Conservation (phyloP, 2,329 filamentous ascomycete species). For the Diplodia sapinea region DNA sequence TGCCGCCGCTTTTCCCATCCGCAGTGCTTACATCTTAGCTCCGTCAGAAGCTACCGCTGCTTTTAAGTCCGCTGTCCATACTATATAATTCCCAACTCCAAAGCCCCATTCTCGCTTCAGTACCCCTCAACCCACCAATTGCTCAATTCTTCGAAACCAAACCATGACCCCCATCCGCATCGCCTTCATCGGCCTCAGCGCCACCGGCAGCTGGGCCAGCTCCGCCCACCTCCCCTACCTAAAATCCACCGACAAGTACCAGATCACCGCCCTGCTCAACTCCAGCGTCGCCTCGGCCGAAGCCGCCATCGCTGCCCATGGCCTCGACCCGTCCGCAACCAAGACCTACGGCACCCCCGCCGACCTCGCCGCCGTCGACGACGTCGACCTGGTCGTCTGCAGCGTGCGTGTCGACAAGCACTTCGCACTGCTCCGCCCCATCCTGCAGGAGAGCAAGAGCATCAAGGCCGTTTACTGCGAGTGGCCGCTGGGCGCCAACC, state of each 20-base stretch:
- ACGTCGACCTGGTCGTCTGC: conserved; percentile 57
- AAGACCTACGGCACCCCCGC: conserved; percentile 54
- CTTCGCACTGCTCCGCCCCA: conserved; percentile 50
- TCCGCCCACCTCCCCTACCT: conserved; percentile 49
- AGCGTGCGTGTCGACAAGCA: conserved; percentile 54
- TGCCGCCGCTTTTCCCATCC: neutral
- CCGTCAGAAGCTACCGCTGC: neutral
- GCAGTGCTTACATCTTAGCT: neutral
- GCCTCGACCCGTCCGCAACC: conserved; percentile 43
- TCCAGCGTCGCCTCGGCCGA: conserved; percentile 52
- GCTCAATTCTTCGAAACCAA: neutral
- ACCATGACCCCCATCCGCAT: conserved; percentile 41
- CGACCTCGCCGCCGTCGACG: conserved; percentile 53
- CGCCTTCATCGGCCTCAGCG: conserved; percentile 44
- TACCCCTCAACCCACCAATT: neutral
- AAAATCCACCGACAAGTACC: conserved; percentile 47
- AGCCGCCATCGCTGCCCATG: conserved; percentile 50
- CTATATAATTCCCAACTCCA: neutral
- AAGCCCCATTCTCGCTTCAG: neutral
- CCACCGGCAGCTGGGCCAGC: conserved; percentile 47
- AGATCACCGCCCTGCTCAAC: conserved; percentile 59
- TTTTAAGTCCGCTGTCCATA: neutral
- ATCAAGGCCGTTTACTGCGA: conserved; percentile 58
- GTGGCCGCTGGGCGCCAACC: conserved; percentile 55
- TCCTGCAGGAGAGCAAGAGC: conserved; percentile 46